Evolutionary conservation across 169 alveolate species (phyloP).

Genomic region (Plasmodium gonderi): DNA sequence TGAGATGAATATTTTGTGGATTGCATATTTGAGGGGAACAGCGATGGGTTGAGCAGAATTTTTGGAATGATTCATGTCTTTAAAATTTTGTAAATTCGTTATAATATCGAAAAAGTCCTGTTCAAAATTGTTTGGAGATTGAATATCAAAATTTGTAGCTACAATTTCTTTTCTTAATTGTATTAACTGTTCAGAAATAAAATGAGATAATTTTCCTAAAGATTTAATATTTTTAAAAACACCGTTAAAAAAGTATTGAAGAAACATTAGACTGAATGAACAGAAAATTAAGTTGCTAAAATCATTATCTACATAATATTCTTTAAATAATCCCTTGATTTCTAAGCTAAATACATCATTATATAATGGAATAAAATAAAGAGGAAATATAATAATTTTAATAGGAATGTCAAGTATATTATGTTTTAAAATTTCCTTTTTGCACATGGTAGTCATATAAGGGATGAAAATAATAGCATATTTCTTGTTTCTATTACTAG

Average conservation of each 20-base stretch:
- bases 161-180: constrained; percentile 68
- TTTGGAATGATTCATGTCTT: not conserved
- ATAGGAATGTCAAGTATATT: constrained; percentile 11
- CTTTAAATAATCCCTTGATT: constrained; percentile 35
- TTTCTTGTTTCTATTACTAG: too few species aligned
- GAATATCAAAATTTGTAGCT: constrained; percentile 25
- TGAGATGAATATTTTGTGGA: constrained; percentile 29
- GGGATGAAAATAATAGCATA: constrained; percentile 53
- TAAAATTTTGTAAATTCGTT: constrained; percentile 30
- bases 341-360: constrained; percentile 67
- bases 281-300: constrained; percentile 33
- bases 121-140: constrained; percentile 33
- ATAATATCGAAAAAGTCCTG: constrained; percentile 14
- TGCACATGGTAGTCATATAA: constrained; percentile 44
- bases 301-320: constrained; percentile 62
- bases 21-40: constrained; percentile 61
- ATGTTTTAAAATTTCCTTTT: constrained; percentile 23
- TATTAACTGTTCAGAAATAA: constrained; percentile 45
- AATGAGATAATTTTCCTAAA: constrained; percentile 22
- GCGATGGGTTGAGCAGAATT: constrained; percentile 6
- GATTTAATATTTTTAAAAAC: constrained; percentile 60
- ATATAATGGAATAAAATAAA: constrained; percentile 58
- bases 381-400: constrained; percentile 40
- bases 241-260: constrained; percentile 49
- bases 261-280: constrained; percentile 49